Evolutionary conservation across 1,139 yeast genomes (phyloP).

Genomic region (Groenewaldozyma auringiensis): DNA sequence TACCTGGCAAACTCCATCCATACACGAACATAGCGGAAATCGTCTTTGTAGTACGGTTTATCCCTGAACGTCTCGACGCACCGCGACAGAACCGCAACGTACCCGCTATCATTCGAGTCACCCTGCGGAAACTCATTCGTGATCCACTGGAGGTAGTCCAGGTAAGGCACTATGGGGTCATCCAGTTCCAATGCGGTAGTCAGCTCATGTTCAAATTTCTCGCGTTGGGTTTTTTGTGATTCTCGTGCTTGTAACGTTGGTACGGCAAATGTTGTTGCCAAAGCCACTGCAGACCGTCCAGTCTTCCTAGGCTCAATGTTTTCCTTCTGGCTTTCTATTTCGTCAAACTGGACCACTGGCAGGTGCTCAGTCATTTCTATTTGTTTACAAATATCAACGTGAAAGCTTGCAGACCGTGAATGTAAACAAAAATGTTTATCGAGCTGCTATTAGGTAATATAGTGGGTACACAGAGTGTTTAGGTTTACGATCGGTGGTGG

Average conservation of each 20-base stretch:
- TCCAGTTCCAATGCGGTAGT: slow-evolving; percentile 52
- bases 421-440: no score
- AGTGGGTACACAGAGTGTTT: no score
- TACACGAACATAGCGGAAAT: slow-evolving; percentile 65
- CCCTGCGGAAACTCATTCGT: slow-evolving; percentile 64
- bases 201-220: slow-evolving; percentile 39
- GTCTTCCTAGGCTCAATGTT: slow-evolving; percentile 62
- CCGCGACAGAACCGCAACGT: slow-evolving; percentile 57
- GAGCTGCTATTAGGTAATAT: no score
- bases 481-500: no score
- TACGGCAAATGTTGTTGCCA: slow-evolving; percentile 41
- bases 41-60: slow-evolving; percentile 62
- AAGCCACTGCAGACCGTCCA: slow-evolving; percentile 62
- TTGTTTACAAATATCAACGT: not conserved
- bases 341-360: slow-evolving; percentile 37
- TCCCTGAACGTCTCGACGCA: slow-evolving; percentile 68
- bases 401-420: no score
- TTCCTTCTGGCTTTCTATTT: slow-evolving; percentile 68
- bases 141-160: slow-evolving; percentile 70
- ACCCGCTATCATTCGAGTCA: slow-evolving; percentile 55
- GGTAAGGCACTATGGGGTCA: slow-evolving; percentile 71
- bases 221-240: slow-evolving; percentile 18
- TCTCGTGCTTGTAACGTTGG: slow-evolving; percentile 15
- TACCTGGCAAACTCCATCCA: slow-evolving; percentile 74
- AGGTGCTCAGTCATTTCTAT: slow-evolving; percentile 1